Evolutionary conservation across 345 rosid species (phyloP).

Genomic region (Cardiospermum halicacabum): DNA sequence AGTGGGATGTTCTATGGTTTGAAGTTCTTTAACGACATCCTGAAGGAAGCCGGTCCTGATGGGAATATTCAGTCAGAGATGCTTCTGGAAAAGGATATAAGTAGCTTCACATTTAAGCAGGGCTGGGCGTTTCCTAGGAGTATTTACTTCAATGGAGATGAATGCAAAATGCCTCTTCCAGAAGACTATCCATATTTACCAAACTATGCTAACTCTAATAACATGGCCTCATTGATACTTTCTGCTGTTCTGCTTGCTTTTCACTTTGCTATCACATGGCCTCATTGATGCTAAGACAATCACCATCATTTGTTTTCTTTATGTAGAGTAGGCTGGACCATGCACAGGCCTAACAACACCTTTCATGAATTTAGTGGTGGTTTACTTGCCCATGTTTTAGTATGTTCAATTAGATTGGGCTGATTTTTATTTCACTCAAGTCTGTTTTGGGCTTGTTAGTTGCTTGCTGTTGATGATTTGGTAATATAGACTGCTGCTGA

Average conservation of each 20-base stretch:
- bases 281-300: no score
- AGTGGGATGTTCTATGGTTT: slow-evolving; percentile 37
- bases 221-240: not conserved
- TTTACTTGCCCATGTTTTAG: no score
- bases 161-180: slow-evolving; percentile 32
- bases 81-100: slow-evolving; percentile 26
- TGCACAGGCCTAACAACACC: no score
- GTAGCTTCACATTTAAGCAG: slow-evolving; percentile 25
- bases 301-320: no score
- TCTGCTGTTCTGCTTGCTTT: slow-evolving; percentile 14
- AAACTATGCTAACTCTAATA: slow-evolving; percentile 14
- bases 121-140: slow-evolving; percentile 41
- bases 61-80: slow-evolving; percentile 41
- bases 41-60: slow-evolving; percentile 28
- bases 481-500: slow-evolving; percentile 13
- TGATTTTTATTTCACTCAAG: no score
- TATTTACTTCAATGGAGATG: slow-evolving; percentile 37
- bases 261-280: not conserved
- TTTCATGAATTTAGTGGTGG: not conserved
- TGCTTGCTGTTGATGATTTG: no score
- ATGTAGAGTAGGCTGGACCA: no score
- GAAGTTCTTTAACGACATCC: slow-evolving; percentile 27
- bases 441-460: no score
- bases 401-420: no score
- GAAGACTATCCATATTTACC: slow-evolving; percentile 30